Conservation (phyloP, 148 eudicot genomes). For the Camellia lanceoleosa region DNA sequence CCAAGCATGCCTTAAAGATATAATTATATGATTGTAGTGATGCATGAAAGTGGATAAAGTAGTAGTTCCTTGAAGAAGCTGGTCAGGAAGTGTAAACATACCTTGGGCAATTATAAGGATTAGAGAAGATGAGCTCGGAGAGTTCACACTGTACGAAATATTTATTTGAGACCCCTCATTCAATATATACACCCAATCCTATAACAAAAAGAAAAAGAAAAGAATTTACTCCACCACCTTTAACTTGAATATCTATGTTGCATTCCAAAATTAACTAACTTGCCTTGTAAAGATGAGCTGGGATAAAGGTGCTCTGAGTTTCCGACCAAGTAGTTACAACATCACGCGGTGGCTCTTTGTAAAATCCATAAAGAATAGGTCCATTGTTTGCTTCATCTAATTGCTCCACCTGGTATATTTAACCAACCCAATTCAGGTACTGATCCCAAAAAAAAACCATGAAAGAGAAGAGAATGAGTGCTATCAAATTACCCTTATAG, state of each 20-base stretch:
- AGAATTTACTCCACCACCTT: not conserved
- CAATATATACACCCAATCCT: constrained; percentile 72
- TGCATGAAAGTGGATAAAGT: not conserved
- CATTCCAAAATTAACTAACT: constrained; percentile 2
- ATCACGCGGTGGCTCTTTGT: constrained; percentile 32
- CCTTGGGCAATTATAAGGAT: constrained; percentile 75
- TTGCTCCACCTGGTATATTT: constrained; percentile 34
- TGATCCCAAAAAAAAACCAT: not conserved
- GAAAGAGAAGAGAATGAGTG: not conserved
- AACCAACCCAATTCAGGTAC: not conserved
- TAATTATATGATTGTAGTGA: not conserved
- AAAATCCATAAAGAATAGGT: constrained; percentile 47
- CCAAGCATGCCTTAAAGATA: not conserved
- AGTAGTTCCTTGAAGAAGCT: not conserved
- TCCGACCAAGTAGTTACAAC: constrained; percentile 44
- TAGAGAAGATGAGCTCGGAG: constrained; percentile 47
- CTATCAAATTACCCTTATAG: constrained; percentile 49
- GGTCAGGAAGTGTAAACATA: constrained; percentile 18
- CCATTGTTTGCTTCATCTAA: constrained; percentile 23
- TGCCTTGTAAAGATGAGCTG: constrained; percentile 46
- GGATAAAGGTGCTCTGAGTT: constrained; percentile 32
- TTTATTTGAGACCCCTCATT: constrained; percentile 67
- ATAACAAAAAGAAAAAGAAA: constrained; percentile 14
- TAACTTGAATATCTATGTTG: not conserved
- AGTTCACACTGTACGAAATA: constrained; percentile 49